Evolutionary conservation across 148 eudicot species (phyloP).

Genomic region (Vaccinium corymbosum): DNA sequence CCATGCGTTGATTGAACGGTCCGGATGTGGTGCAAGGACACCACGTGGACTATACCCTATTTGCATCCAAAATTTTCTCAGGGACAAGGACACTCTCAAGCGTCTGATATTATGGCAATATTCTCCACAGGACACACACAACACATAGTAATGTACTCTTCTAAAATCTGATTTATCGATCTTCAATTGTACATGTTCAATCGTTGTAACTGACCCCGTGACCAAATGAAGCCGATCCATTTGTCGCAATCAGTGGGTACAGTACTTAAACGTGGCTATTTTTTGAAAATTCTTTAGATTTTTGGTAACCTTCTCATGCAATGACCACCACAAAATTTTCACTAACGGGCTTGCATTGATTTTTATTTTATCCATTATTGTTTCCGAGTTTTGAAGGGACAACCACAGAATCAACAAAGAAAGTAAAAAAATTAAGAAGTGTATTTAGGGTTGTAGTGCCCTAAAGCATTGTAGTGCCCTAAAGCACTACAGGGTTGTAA

Average conservation of each 20-base stretch:
- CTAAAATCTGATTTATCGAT: not conserved
- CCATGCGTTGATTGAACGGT: no score
- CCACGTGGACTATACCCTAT: no score
- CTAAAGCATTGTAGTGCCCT: no score
- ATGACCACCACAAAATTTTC: not conserved
- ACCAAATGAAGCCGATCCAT: not conserved
- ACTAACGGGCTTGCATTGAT: not conserved
- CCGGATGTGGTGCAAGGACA: no score
- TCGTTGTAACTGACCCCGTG: conserved; percentile 12
- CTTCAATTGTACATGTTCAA: not conserved
- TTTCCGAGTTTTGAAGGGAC: not conserved
- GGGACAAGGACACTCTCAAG: conserved; percentile 5
- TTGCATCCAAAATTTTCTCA: not conserved
- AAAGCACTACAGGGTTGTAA: no score
- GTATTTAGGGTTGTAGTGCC: no score
- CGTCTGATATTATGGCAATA: not conserved
- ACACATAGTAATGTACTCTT: not conserved
- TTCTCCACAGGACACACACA: not conserved
- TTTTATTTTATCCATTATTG: not conserved
- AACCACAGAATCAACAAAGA: not conserved
- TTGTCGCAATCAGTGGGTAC: not conserved
- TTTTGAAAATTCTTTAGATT: not conserved
- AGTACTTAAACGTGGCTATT: not conserved
- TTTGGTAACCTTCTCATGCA: not conserved
- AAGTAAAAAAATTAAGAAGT: not conserved